Evolutionary conservation across 2,329 filamentous ascomycete species (phyloP).

Genomic region (Xylariaceae sp.): DNA sequence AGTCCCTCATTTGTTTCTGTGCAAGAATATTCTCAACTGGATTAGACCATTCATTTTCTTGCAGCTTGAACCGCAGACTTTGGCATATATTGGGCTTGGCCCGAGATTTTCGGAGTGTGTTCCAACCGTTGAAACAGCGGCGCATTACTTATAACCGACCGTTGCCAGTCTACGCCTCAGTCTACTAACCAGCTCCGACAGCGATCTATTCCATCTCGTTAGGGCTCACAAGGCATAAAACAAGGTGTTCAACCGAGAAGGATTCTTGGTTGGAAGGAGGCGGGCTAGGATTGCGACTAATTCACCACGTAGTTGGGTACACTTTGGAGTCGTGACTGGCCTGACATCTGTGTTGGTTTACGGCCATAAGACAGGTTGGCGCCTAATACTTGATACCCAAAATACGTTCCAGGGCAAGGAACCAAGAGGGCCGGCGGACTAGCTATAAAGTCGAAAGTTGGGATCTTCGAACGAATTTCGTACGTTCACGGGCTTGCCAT

Average conservation of each 20-base stretch:
- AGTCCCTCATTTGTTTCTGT: slow-evolving; percentile 12
- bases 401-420: not conserved
- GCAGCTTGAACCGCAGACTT: not conserved
- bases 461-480: not conserved
- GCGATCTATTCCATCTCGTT: slow-evolving; percentile 6
- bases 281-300: slow-evolving; percentile 2
- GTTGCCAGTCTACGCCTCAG: slow-evolving; percentile 6
- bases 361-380: slow-evolving; percentile 10
- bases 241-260: slow-evolving; percentile 5
- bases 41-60: not conserved
- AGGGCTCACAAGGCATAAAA: slow-evolving; percentile 11
- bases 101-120: not conserved
- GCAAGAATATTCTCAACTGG: not conserved
- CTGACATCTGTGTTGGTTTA: slow-evolving; percentile 12
- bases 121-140: slow-evolving; percentile 15
- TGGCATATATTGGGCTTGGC: not conserved
- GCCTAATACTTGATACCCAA: not conserved
- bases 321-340: slow-evolving; percentile 12
- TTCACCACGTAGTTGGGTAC: slow-evolving; percentile 6
- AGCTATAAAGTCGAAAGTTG: slow-evolving; percentile 6
- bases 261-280: slow-evolving; percentile 18
- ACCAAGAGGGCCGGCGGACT: not conserved
- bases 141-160: slow-evolving; percentile 15
- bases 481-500: not conserved
- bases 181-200: slow-evolving; percentile 6